A percentile compares a stretch with the other conserved stretches of the same genome.
Conservation (phyloP, 495 filamentous ascomycete species). For the Terfezia boudieri region DNA sequence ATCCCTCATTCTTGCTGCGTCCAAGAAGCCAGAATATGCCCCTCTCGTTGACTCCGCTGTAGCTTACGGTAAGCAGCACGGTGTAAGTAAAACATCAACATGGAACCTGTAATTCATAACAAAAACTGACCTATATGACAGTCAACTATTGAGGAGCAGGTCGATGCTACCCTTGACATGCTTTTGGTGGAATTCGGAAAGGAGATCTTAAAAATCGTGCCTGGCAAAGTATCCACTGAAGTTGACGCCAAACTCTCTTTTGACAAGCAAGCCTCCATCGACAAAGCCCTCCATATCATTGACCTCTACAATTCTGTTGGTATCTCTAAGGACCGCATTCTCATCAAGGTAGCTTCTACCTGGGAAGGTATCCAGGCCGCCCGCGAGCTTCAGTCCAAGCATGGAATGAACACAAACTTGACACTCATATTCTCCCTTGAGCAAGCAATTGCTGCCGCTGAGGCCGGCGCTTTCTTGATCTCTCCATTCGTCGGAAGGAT, state of each 20-base stretch:
- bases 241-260: slow-evolving; percentile 95
- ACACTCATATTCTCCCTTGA: slow-evolving; percentile 95
- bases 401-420: slow-evolving; percentile 92
- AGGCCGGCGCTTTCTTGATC: slow-evolving; percentile 95
- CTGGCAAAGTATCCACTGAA: slow-evolving; percentile 96
- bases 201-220: slow-evolving; percentile 90
- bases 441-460: slow-evolving; percentile 89
- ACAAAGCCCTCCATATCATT: slow-evolving; percentile 96
- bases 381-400: slow-evolving; percentile 73
- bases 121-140: slow-evolving; percentile 2
- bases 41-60: slow-evolving; percentile 73
- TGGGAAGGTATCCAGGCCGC: slow-evolving; percentile 99
- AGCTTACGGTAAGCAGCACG: slow-evolving; percentile 58
- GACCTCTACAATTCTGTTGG: slow-evolving; percentile 88
- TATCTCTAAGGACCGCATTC: slow-evolving; percentile 75
- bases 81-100: slow-evolving; percentile 18
- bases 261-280: slow-evolving; percentile 70
- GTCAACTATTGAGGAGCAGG: slow-evolving; percentile 40
- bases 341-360: slow-evolving; percentile 74
- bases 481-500: slow-evolving; percentile 99
- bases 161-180: slow-evolving; percentile 68
- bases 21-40: slow-evolving; percentile 95
- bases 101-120: background rate
- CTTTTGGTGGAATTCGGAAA: slow-evolving; percentile 94
- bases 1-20: slow-evolving; percentile 87